phyloP scores from a whole-genome alignment of 2,329 filamentous ascomycete species.

The Colletotrichum echinochloae region DNA sequence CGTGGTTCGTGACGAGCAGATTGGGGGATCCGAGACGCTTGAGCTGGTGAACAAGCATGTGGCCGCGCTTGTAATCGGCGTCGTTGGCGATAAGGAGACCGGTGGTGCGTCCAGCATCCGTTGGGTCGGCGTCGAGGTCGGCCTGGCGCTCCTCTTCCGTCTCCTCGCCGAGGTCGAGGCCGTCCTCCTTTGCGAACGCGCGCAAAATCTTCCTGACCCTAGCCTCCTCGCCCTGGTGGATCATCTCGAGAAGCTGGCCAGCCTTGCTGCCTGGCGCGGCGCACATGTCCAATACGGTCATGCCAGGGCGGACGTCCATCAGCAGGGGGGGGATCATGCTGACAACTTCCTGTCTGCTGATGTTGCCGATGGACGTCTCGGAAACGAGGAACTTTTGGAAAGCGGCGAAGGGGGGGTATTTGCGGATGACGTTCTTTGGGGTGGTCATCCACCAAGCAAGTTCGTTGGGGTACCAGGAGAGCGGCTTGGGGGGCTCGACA shows the following conservation, averaged over 20 bases:
- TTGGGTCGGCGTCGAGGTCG: slow-evolving; percentile 68
- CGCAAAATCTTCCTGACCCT: slow-evolving; percentile 79
- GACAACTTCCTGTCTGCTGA: slow-evolving; percentile 96
- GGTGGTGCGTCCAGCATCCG: slow-evolving; percentile 87
- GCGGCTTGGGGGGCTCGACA: slow-evolving; percentile 84
- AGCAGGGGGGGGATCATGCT: slow-evolving; percentile 98
- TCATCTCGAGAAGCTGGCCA: slow-evolving; percentile 92
- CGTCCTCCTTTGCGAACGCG: slow-evolving; percentile 71
- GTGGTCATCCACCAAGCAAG: slow-evolving; percentile 99
- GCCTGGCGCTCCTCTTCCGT: slow-evolving; percentile 60
- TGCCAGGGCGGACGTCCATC: slow-evolving; percentile 90
- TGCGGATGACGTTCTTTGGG: slow-evolving; percentile 93
- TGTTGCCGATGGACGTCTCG: slow-evolving; percentile 96
- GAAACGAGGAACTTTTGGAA: slow-evolving; percentile 99
- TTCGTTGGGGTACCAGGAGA: slow-evolving; percentile 94
- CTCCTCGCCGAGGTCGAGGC: slow-evolving; percentile 63
- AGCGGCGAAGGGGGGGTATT: slow-evolving; percentile 91
- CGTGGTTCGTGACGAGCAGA: slow-evolving; percentile 96
- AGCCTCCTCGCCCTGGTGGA: slow-evolving; percentile 92
- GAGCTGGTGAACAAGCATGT: slow-evolving; percentile 97
- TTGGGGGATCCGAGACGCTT: slow-evolving; percentile 98
- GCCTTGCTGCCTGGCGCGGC: slow-evolving; percentile 98
- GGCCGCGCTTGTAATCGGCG: slow-evolving; percentile 93
- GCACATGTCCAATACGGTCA: slow-evolving; percentile 95
- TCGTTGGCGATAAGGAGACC: slow-evolving; percentile 96